Percentiles rank a stretch among this genome's conserved stretches.
phyloP scores from a whole-genome alignment of 768 basidiomycete species.

The Naematelia encephala region DNA sequence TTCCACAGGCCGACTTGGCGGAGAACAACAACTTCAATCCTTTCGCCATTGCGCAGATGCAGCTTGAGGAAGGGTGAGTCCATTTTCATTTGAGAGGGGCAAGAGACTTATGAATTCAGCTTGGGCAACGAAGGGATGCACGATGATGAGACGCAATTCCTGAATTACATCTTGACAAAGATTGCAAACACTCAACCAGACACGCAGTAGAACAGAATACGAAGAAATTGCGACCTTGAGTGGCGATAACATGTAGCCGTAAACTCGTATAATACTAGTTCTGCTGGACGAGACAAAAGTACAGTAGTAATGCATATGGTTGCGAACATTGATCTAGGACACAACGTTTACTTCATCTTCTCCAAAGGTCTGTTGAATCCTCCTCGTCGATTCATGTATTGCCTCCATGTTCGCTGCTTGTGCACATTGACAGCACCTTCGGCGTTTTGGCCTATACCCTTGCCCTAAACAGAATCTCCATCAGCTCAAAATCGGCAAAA shows the following conservation, averaged over 20 bases:
- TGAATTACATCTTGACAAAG: conserved; percentile 49
- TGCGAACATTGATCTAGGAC: not conserved
- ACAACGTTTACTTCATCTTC: conserved; percentile 72
- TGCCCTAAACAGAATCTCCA: conserved; percentile 48
- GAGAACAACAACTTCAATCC: conserved; percentile 40
- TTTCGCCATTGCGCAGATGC: conserved; percentile 45
- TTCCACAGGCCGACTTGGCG: conserved; percentile 20
- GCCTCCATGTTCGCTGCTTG: conserved; percentile 87
- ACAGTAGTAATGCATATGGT: not conserved
- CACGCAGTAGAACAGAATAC: conserved; percentile 5
- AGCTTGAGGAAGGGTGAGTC: conserved; percentile 36
- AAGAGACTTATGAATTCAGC: conserved; percentile 7
- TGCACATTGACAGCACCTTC: conserved; percentile 43
- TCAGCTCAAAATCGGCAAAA: not conserved
- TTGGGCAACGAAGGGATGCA: conserved; percentile 21
- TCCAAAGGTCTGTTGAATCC: conserved; percentile 70
- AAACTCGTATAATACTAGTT: no score
- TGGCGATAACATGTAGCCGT: no score
- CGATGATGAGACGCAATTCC: conserved; percentile 47
- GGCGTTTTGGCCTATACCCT: conserved; percentile 57
- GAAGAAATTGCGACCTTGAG: no score
- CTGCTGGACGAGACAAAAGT: no score
- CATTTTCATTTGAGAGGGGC: not conserved
- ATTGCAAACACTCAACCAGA: conserved; percentile 47
- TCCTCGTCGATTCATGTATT: conserved; percentile 88